Evolutionary conservation across 495 filamentous ascomycete genomes (phyloP), one percentile per base, ranked within the genome.

Genomic region (Aspergillus affinis): DNA sequence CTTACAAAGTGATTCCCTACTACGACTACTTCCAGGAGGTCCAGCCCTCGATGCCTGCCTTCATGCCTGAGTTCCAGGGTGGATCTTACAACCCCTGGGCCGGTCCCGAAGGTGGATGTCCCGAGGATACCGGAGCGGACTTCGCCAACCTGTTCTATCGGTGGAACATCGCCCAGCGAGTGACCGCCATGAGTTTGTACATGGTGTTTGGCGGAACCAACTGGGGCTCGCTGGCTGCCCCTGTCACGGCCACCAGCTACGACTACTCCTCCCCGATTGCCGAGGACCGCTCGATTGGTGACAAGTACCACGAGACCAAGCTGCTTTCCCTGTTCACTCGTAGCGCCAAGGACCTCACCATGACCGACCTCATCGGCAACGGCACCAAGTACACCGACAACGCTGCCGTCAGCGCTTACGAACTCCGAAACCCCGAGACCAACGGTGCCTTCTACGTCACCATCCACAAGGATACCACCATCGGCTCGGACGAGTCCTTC

Each of bases 31-130:
- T 83, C 68, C 70, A 77, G 57, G 71, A 78, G 58, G 70, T 75
- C 5, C 71, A 78, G 13, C 78, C 81, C 10, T 79, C 78, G 30
- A 77, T 83, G 64, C 84, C 84, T 0, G 74, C 69, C 8, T 86
- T 85, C 69, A 76, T 87, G 69, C 82, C 82, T 17, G 84, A 87
- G 62, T 87, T 87, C 66, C 84, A 87, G 64, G 84, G 84, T 21
- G 84, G 84, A n/a, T 79, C 75, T 8, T 87, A 84, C 60, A 85
- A 85, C 65, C 83, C 84, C 13, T 87, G 84, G 84, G 81, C 78
- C 41, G 81, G 81, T 12, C 82, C 84, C 0, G 72, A 81, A 59
- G 84, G 82, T 20, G 77, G 72, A 15, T 81, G 79, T 51, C 75
- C 77, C 45, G 75, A 79, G 41, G 63, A 77, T 46, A 77, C 78